These are phyloP conservation scores for Aspergillaceae sp. DNA, from an alignment of 2,329 filamentous ascomycete species.

Conservation along the genomic window DNA sequence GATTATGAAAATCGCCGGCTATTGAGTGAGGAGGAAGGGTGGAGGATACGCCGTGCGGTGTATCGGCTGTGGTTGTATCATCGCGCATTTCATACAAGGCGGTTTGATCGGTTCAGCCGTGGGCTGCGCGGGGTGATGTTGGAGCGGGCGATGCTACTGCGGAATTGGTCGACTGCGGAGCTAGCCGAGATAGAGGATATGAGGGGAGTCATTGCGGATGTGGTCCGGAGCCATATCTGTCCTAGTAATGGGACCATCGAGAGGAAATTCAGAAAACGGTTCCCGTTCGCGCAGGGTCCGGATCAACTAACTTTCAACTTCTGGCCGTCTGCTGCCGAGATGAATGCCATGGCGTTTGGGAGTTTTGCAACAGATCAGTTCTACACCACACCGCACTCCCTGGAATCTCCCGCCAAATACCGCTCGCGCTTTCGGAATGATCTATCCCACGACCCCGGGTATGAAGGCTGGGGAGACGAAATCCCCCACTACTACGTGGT, in stretches of 20 bases:
- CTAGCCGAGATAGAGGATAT: slow-evolving; percentile 54
- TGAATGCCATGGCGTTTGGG: slow-evolving; percentile 25
- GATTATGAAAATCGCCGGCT: slow-evolving; percentile 49
- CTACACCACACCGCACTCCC: slow-evolving; percentile 14
- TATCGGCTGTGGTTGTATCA: slow-evolving; percentile 55
- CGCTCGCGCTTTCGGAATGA: slow-evolving; percentile 41
- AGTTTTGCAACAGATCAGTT: slow-evolving; percentile 29
- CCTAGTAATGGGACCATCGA: slow-evolving; percentile 54
- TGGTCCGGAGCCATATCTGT: slow-evolving; percentile 51
- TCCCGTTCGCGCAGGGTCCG: slow-evolving; percentile 36
- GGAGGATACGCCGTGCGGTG: slow-evolving; percentile 46
- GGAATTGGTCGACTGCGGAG: slow-evolving; percentile 50
- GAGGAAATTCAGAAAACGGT: slow-evolving; percentile 50
- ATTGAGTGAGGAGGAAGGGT: slow-evolving; percentile 43
- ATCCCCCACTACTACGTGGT: slow-evolving; percentile 56
- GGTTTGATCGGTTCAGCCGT: slow-evolving; percentile 44
- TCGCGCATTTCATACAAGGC: slow-evolving; percentile 49
- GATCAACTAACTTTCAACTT: slow-evolving; percentile 46
- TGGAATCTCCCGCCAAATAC: slow-evolving; percentile 28
- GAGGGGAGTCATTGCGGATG: slow-evolving; percentile 46
- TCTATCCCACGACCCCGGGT: slow-evolving; percentile 44
- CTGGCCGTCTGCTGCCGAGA: slow-evolving; percentile 16
- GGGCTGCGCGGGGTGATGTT: slow-evolving; percentile 38
- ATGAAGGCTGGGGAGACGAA: slow-evolving; percentile 58
- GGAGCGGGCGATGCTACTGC: slow-evolving; percentile 48